These are phyloP conservation scores for Fusarium aywerte DNA, from an alignment of 2,329 filamentous ascomycete species.

Conservation along the genomic window DNA sequence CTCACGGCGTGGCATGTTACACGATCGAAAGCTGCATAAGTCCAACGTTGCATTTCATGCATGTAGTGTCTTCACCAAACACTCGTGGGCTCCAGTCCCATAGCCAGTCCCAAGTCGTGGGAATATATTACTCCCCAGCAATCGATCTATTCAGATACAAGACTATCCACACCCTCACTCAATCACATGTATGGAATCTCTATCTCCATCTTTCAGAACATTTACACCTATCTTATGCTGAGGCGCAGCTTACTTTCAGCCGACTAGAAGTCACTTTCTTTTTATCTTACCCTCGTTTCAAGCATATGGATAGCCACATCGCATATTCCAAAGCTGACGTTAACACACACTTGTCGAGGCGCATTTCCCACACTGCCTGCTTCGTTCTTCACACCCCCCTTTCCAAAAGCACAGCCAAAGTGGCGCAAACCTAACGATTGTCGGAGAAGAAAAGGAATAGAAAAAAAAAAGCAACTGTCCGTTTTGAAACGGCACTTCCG, in stretches of 20 bases:
- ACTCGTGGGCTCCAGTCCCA: not conserved
- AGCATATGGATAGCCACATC: constrained; percentile 8
- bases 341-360: not conserved
- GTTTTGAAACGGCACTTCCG: constrained; percentile 11
- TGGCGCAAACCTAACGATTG: not conserved
- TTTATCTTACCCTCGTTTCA: constrained; percentile 27
- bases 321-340: not conserved
- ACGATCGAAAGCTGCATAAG: constrained; percentile 9
- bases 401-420: not conserved
- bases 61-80: not conserved
- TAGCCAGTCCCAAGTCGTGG: not conserved
- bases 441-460: not conserved
- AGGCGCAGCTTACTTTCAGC: not conserved
- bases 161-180: not conserved
- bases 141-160: not conserved
- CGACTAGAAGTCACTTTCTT: not conserved
- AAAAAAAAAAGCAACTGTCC: constrained; percentile 1
- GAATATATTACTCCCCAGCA: not conserved
- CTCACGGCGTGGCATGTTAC: constrained; percentile 2
- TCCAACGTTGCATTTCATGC: constrained; percentile 12
- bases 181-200: not conserved
- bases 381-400: constrained; percentile 10
- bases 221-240: constrained; percentile 5
- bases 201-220: constrained; percentile 6
- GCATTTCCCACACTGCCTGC: not conserved